Evolutionary conservation across 345 rosid genomes (phyloP).

Genomic region (Euclidium syriacum): DNA sequence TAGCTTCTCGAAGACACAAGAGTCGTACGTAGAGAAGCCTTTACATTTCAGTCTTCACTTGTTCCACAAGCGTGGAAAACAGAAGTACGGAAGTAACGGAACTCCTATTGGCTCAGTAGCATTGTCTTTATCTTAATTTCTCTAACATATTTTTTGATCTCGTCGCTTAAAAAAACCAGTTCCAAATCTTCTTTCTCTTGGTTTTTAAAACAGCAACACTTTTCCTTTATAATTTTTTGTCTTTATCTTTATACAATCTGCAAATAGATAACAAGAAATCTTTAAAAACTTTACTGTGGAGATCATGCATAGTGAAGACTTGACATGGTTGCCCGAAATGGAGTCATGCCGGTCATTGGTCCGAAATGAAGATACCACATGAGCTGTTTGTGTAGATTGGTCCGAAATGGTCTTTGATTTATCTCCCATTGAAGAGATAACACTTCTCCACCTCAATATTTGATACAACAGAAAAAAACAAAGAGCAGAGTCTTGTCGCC

Average conservation of each 20-base stretch:
- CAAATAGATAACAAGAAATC: background rate
- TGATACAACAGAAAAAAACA: background rate
- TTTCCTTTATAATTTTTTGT: background rate
- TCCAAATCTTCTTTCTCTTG: no score
- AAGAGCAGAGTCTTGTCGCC: background rate
- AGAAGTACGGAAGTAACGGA: no score
- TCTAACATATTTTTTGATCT: no score
- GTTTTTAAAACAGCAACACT: background rate
- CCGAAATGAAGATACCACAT: constrained; percentile 48
- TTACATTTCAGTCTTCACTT: no score
- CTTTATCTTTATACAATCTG: background rate
- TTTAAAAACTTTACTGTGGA: constrained; percentile 37
- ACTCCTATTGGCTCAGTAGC: no score
- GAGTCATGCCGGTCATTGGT: constrained; percentile 90
- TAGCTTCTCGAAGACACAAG: no score
- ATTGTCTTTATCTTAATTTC: no score
- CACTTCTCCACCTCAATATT: constrained; percentile 50
- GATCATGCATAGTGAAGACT: constrained; percentile 85
- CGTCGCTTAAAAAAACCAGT: no score
- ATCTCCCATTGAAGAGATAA: constrained; percentile 75
- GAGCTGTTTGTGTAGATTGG: constrained; percentile 30
- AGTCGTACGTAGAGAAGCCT: no score
- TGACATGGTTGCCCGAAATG: constrained; percentile 87
- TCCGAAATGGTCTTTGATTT: constrained; percentile 73
- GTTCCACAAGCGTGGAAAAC: no score